Evolutionary conservation across 106 monocot species (phyloP).

Genomic region (Cymbidium sinense): DNA sequence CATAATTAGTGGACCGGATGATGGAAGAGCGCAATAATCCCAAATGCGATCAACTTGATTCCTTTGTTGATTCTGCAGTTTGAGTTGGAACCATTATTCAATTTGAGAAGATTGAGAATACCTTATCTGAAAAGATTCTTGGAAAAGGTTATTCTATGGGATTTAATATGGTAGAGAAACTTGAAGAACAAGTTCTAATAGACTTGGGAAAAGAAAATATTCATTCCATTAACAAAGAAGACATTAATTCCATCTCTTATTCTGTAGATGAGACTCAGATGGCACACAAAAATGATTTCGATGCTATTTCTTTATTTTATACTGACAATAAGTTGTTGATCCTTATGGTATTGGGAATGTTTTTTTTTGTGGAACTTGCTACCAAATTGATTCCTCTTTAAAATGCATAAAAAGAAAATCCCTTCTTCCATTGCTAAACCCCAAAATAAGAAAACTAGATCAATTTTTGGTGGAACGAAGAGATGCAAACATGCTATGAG

Average conservation of each 20-base stretch:
- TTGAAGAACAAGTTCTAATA: conserved; percentile 1
- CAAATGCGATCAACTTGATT: neutral
- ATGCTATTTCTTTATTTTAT: too few species aligned
- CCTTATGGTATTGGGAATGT: conserved; percentile 4
- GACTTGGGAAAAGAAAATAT: neutral
- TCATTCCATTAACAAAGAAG: neutral
- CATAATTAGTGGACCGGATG: neutral
- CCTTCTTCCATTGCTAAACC: too few species aligned
- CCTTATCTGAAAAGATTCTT: neutral
- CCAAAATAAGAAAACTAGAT: neutral
- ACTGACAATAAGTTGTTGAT: too few species aligned
- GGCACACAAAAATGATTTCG: neutral
- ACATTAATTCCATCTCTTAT: neutral
- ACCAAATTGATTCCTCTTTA: conserved; percentile 11
- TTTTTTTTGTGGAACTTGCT: conserved; percentile 14
- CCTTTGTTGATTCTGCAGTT: neutral
- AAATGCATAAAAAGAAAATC: conserved; percentile 15
- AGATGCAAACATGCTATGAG: conserved; percentile 1
- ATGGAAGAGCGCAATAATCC: neutral
- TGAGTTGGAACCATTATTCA: too few species aligned
- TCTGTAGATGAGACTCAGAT: neutral
- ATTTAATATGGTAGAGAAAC: too few species aligned
- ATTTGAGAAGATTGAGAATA: neutral
- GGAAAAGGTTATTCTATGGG: too few species aligned
- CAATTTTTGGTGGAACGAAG: conserved; percentile 12